Evolutionary conservation across 2,329 filamentous ascomycete species (phyloP).

Genomic region (Fusarium siculi): DNA sequence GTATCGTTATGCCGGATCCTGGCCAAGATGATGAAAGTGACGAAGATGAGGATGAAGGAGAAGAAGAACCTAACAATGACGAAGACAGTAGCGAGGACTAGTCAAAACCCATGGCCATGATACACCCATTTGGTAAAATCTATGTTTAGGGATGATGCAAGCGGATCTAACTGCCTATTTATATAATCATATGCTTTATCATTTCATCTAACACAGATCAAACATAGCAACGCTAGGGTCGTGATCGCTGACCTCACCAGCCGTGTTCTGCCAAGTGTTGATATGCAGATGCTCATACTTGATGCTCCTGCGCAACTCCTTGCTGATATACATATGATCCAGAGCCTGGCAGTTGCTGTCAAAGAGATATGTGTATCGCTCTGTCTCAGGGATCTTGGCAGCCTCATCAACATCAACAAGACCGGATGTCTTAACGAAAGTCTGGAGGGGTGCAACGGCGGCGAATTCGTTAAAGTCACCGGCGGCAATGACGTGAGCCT

Average conservation of each 20-base stretch:
- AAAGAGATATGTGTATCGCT: slow-evolving; percentile 78
- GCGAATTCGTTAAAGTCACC: slow-evolving; percentile 81
- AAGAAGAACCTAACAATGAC: slow-evolving; percentile 20
- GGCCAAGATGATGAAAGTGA: slow-evolving; percentile 55
- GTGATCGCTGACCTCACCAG: slow-evolving; percentile 71
- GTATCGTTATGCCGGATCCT: slow-evolving; percentile 77
- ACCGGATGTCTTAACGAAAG: slow-evolving; percentile 63
- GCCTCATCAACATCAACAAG: slow-evolving; percentile 72
- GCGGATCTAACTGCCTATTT: slow-evolving; percentile 9
- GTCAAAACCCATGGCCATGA: neutral
- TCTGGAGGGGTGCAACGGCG: slow-evolving; percentile 68
- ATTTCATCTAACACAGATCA: slow-evolving; percentile 61
- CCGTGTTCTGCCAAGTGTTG: slow-evolving; percentile 72
- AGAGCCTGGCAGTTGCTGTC: slow-evolving; percentile 76
- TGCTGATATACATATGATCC: slow-evolving; percentile 76
- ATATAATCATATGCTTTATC: neutral
- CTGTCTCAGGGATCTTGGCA: slow-evolving; percentile 59
- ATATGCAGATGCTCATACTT: slow-evolving; percentile 75
- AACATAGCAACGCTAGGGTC: slow-evolving; percentile 74
- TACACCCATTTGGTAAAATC: neutral
- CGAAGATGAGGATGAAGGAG: slow-evolving; percentile 50
- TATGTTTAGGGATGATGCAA: neutral
- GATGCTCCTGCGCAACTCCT: slow-evolving; percentile 56
- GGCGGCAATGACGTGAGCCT: slow-evolving; percentile 67
- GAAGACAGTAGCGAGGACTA: slow-evolving; percentile 23